Conservation (phyloP, 192 early-diverging fungal species). For the Linderina pennispora region DNA sequence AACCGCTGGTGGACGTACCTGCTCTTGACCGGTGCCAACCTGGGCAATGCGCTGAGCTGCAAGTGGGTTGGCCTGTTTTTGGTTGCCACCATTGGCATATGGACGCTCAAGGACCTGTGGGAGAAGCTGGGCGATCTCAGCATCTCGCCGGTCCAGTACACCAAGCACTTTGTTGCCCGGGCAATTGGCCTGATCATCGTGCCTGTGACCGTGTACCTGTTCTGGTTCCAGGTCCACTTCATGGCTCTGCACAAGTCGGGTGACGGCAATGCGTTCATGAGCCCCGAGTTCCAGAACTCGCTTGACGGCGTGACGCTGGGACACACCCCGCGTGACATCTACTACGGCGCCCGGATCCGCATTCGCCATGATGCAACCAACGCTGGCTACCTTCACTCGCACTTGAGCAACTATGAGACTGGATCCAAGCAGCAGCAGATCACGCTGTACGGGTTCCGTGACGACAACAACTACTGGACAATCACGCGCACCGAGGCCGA, state of each 20-base stretch:
- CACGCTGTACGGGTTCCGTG: slow-evolving; percentile 71
- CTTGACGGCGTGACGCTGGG: slow-evolving; percentile 57
- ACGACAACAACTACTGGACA: slow-evolving; percentile 82
- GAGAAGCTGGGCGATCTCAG: slow-evolving; percentile 66
- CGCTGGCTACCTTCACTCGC: slow-evolving; percentile 49
- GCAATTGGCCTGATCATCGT: slow-evolving; percentile 76
- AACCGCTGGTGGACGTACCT: slow-evolving; percentile 86
- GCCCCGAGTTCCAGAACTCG: slow-evolving; percentile 78
- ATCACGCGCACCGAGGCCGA: slow-evolving; percentile 38
- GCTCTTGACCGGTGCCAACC: slow-evolving; percentile 69
- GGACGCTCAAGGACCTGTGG: slow-evolving; percentile 84
- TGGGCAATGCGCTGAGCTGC: slow-evolving; percentile 68
- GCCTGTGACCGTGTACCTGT: slow-evolving; percentile 72
- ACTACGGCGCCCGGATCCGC: slow-evolving; percentile 40
- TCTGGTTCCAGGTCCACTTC: slow-evolving; percentile 90
- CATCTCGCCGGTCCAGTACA: slow-evolving; percentile 47
- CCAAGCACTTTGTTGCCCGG: slow-evolving; percentile 75
- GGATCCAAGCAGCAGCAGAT: slow-evolving; percentile 76
- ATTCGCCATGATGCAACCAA: slow-evolving; percentile 47
- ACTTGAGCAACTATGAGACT: slow-evolving; percentile 59
- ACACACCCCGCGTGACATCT: slow-evolving; percentile 42
- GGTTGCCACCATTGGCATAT: slow-evolving; percentile 77
- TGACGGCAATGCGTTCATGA: slow-evolving; percentile 92
- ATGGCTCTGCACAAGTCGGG: slow-evolving; percentile 66
- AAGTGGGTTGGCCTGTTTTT: slow-evolving; percentile 96